Percentiles rank a stretch among this genome's conserved stretches.
Conservation (phyloP, 176 grass and related monocot genomes). For the Metroxylon sagu region DNA sequence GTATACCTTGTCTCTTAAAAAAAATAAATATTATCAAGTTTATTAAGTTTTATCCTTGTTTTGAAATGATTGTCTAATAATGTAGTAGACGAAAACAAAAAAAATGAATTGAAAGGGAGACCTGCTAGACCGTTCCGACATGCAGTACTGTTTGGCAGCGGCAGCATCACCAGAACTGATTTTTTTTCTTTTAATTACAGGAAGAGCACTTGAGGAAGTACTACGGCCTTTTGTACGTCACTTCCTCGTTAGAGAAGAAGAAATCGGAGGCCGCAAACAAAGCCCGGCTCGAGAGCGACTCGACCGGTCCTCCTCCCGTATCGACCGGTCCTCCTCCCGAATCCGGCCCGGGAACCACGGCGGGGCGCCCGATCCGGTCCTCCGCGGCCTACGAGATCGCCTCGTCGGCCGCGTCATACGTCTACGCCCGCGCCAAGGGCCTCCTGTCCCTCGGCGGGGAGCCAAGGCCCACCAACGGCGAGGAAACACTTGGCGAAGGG, state of each 20-base stretch:
- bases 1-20: too few species aligned
- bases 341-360: constrained; percentile 30
- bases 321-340: constrained; percentile 1
- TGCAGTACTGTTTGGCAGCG: too few species aligned
- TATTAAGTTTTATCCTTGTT: too few species aligned
- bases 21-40: too few species aligned
- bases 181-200: constrained; percentile 17
- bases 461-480: not conserved
- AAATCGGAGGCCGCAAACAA: constrained; percentile 43
- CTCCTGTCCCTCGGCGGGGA: constrained; percentile 37
- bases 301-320: constrained; percentile 20
- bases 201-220: constrained; percentile 46
- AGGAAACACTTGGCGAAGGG: too few species aligned
- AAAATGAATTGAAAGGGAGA: too few species aligned
- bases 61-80: too few species aligned
- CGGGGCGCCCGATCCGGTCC: constrained; percentile 35
- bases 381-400: constrained; percentile 84
- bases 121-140: too few species aligned
- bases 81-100: too few species aligned
- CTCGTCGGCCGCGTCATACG: constrained; percentile 77
- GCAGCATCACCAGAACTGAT: too few species aligned
- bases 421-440: constrained; percentile 54
- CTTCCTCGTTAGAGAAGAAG: constrained; percentile 76
- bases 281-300: constrained; percentile 46
- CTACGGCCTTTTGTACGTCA: constrained; percentile 50